These are phyloP conservation scores for Hygrophoropsis aurantiaca DNA, from an alignment of 768 basidiomycete genomes.

Conservation along the genomic window DNA sequence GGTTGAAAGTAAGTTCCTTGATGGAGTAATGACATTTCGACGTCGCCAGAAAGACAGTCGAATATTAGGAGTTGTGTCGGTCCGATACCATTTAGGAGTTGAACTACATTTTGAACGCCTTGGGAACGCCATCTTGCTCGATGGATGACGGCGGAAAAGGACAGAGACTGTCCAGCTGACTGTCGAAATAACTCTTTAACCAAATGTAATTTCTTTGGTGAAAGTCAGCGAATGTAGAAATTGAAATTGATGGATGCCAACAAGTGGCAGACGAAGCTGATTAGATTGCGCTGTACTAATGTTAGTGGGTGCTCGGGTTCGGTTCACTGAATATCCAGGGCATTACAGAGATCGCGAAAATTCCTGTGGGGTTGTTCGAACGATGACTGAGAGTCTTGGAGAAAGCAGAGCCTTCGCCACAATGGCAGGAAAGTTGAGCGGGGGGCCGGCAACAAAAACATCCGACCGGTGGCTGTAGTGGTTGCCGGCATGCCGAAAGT, in stretches of 20 bases:
- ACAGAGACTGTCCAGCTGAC: too few species aligned
- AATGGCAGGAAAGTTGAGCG: not conserved
- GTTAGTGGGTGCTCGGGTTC: too few species aligned
- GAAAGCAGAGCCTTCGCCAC: not conserved
- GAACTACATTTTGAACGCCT: not conserved
- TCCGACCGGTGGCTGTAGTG: conserved; percentile 6
- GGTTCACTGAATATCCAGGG: too few species aligned
- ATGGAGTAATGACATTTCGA: not conserved
- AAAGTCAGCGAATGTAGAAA: not conserved
- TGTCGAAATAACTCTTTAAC: too few species aligned
- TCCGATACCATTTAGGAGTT: not conserved
- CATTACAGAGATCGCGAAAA: too few species aligned
- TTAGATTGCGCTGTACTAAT: too few species aligned
- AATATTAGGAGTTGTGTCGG: not conserved
- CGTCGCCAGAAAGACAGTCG: not conserved
- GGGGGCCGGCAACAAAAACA: not conserved
- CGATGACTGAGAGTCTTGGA: not conserved
- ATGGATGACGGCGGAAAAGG: too few species aligned
- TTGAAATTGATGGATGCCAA: conserved; percentile 3
- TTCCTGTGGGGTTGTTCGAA: not conserved
- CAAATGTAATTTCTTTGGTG: too few species aligned
- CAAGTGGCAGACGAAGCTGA: not conserved
- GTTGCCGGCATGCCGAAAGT: conserved; percentile 23
- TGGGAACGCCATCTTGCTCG: not conserved
- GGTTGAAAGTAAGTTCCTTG: conserved; percentile 5